Evolutionary conservation across 495 filamentous ascomycete species (phyloP).

Genomic region (Hamigera avellanea): DNA sequence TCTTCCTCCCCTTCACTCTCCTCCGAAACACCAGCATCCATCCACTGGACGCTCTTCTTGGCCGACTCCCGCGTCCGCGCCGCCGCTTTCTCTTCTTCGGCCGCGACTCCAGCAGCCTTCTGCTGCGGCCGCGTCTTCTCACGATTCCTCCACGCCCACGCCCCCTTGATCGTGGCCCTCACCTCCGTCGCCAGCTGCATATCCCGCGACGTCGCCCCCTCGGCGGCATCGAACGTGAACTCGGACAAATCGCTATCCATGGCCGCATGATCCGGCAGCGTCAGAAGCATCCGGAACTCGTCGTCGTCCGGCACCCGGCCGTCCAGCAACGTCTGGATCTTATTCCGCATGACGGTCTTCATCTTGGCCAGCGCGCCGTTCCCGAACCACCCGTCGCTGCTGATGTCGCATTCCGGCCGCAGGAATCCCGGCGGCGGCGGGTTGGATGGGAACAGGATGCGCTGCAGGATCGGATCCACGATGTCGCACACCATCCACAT

Average conservation of each 20-base stretch:
- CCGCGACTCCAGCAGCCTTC: slow-evolving; percentile 12
- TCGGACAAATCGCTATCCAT: slow-evolving; percentile 9
- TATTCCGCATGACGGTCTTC: slow-evolving; percentile 75
- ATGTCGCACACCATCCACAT: slow-evolving; percentile 94
- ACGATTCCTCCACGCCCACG: slow-evolving; percentile 20
- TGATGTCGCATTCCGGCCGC: slow-evolving; percentile 39
- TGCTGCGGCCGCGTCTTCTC: background rate
- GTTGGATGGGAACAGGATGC: slow-evolving; percentile 13
- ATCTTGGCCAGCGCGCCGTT: slow-evolving; percentile 68
- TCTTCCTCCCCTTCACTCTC: slow-evolving; percentile 29
- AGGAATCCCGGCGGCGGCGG: slow-evolving; percentile 15
- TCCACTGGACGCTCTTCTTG: slow-evolving; percentile 8
- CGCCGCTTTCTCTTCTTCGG: slow-evolving; percentile 15
- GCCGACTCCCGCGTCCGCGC: slow-evolving; percentile 9
- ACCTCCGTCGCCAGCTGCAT: slow-evolving; percentile 28
- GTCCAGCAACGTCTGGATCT: slow-evolving; percentile 45
- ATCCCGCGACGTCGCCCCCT: slow-evolving; percentile 14
- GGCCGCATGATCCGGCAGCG: slow-evolving; percentile 31
- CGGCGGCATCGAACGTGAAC: slow-evolving; percentile 22
- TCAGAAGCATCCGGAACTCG: slow-evolving; percentile 34
- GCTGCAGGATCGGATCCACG: slow-evolving; percentile 43
- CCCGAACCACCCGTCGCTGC: slow-evolving; percentile 68
- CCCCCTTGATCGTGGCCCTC: slow-evolving; percentile 24
- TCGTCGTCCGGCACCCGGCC: slow-evolving; percentile 28
- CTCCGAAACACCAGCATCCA: slow-evolving; percentile 8